phyloP scores from a whole-genome alignment of 2,329 filamentous ascomycete genomes.

The Trichoderma aggressivum region DNA sequence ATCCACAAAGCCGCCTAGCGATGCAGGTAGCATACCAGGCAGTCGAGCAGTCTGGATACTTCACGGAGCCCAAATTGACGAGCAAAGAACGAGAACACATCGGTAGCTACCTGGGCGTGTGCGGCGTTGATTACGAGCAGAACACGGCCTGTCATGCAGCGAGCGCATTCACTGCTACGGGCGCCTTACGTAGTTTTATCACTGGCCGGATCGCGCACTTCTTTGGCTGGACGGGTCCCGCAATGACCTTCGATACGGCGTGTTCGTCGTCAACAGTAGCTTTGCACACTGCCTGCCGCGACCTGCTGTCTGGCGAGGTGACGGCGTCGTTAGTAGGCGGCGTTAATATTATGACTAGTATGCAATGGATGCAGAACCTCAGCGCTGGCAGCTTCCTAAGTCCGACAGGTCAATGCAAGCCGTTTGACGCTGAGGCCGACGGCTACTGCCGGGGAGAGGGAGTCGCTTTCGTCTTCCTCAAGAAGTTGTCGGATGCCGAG shows the following conservation, averaged over 20 bases:
- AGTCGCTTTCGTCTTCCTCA: background rate
- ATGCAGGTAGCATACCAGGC: background rate
- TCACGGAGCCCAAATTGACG: background rate
- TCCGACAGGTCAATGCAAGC: background rate
- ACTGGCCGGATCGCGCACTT: background rate
- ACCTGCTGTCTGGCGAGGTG: background rate
- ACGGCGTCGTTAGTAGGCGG: background rate
- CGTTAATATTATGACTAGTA: background rate
- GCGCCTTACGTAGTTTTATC: rapidly evolving
- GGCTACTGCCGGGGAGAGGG: background rate
- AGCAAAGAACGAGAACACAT: background rate
- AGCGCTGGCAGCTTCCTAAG: background rate
- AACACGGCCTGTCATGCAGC: background rate
- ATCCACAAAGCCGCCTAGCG: background rate
- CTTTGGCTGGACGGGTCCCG: background rate
- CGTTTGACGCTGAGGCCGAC: background rate
- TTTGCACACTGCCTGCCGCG: background rate
- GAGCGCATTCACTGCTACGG: background rate
- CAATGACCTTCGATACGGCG: background rate
- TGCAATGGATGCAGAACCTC: background rate
- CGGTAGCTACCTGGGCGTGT: background rate
- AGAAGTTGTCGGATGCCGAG: background rate
- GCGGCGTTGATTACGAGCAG: background rate
- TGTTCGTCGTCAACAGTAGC: background rate
- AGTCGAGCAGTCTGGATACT: background rate